phyloP scores from a whole-genome alignment of 2,329 filamentous ascomycete species.

The Fusarium foetens region DNA sequence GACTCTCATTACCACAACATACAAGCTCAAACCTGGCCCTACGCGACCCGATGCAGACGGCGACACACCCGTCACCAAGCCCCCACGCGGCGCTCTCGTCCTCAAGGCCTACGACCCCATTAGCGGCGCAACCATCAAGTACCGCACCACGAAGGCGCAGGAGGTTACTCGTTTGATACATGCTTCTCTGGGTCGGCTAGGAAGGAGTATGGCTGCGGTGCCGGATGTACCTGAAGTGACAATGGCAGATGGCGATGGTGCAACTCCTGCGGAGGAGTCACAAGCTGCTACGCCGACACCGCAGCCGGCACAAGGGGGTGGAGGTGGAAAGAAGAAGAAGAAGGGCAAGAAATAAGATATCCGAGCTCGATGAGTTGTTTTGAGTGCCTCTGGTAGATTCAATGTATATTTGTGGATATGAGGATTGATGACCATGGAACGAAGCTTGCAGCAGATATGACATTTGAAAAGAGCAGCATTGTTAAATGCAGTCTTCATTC shows the following conservation, averaged over 20 bases:
- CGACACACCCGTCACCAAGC: slow-evolving; percentile 51
- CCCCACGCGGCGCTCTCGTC: slow-evolving; percentile 75
- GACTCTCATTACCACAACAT: slow-evolving; percentile 93
- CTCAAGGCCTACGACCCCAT: slow-evolving; percentile 90
- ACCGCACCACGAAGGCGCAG: slow-evolving; percentile 88
- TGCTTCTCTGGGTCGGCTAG: slow-evolving; percentile 78
- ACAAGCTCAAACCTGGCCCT: slow-evolving; percentile 70
- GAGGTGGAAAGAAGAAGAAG: slow-evolving; percentile 69
- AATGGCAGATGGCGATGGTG: slow-evolving; percentile 53
- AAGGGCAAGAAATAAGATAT: slow-evolving; percentile 59
- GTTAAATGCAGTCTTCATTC: not conserved
- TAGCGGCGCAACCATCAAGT: slow-evolving; percentile 87
- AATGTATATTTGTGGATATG: not conserved
- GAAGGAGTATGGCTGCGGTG: slow-evolving; percentile 72
- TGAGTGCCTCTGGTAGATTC: not conserved
- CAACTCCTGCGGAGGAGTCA: slow-evolving; percentile 41
- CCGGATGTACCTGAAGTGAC: slow-evolving; percentile 55
- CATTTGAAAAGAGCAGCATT: not conserved
- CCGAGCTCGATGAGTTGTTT: not conserved
- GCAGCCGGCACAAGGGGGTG: slow-evolving; percentile 45
- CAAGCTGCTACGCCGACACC: slow-evolving; percentile 42
- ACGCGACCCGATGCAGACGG: slow-evolving; percentile 43
- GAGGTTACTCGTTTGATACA: slow-evolving; percentile 85
- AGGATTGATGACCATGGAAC: not conserved
- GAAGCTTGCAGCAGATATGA: not conserved